Base-by-base conservation (phyloP, 1,139 yeast species). In the Sugiyamaella castrensis region DNA sequence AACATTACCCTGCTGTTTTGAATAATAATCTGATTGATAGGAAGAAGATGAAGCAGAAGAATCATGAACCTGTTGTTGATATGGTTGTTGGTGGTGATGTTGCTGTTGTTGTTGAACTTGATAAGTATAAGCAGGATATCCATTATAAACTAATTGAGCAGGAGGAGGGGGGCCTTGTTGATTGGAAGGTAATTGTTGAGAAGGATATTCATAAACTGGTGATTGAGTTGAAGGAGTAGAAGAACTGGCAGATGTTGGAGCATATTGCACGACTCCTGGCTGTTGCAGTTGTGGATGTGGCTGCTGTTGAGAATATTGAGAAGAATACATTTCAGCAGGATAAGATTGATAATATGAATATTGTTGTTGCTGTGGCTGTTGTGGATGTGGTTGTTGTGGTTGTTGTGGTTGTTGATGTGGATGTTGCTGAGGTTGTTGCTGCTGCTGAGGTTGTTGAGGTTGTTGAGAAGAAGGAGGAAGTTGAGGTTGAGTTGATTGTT, bases 361-460 rank as follows among this genome's bases (percentile, higher is more conserved):
- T 24, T 41, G 38, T 32, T 27, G 53, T 42, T 43, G 52, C 27
- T 16, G 45, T 16, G 15, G 47, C 12, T 39, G 48, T 8, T 31
- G 48, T 26, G 28, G 36, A 12, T 45, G 35, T 29, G 42, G 13
- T 29, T 40, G 19, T 30, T 46, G 12, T 46, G 50, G 29, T 37
- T 43, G 10, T 40, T 48, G 29, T 37, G 53, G 11, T 46, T 10
- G 11, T 38, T 38, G 51, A 16, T 42, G 45, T 11, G 47, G 50
- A 15, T 51, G 50, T 40, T 48, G 54, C 28, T 44, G 53, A 27
- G 40, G 48, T 26, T 39, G 54, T 27, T 46, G 51, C 37, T 48
- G 53, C 37, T 47, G 54, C 15, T 43, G 55, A 10, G 34, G 50
- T 35, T 46, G 44, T 13, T 49, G 49, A 29, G 35, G 40, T 31